These are phyloP conservation scores for Eucalyptus regnans DNA, from an alignment of 345 rosid species.

Conservation along the genomic window DNA sequence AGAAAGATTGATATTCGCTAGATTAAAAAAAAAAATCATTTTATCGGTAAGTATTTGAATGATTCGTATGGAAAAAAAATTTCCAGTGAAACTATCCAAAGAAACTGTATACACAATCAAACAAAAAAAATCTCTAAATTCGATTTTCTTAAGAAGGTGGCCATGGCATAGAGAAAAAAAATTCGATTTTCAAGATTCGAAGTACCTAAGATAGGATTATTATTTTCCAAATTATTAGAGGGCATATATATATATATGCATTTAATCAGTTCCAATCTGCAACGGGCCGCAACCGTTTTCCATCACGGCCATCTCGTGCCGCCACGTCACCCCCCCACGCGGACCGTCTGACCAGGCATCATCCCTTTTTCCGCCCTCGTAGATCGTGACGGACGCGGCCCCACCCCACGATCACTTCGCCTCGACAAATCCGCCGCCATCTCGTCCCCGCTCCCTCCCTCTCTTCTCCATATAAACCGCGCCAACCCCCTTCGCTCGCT, in stretches of 20 bases:
- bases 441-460: background rate
- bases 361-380: background rate
- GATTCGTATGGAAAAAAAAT: background rate
- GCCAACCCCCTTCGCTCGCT: no score
- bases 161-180: background rate
- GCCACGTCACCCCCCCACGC: background rate
- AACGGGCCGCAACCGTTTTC: background rate
- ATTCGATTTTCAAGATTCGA: background rate
- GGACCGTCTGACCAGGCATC: background rate
- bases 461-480: background rate
- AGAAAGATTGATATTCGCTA: background rate
- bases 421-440: background rate
- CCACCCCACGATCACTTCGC: background rate
- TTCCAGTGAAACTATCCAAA: fast-evolving
- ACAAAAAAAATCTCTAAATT: background rate
- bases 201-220: background rate
- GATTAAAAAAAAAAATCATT: background rate
- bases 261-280: background rate
- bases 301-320: background rate
- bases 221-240: background rate
- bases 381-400: background rate
- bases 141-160: background rate
- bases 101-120: background rate
- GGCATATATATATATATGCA: background rate
- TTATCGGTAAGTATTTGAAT: fast-evolving